A percentile compares a stretch with the other conserved stretches of the same genome.
Evolutionary conservation across 495 filamentous ascomycete species (phyloP).

Genomic region (Elaphomyces granulatus): DNA sequence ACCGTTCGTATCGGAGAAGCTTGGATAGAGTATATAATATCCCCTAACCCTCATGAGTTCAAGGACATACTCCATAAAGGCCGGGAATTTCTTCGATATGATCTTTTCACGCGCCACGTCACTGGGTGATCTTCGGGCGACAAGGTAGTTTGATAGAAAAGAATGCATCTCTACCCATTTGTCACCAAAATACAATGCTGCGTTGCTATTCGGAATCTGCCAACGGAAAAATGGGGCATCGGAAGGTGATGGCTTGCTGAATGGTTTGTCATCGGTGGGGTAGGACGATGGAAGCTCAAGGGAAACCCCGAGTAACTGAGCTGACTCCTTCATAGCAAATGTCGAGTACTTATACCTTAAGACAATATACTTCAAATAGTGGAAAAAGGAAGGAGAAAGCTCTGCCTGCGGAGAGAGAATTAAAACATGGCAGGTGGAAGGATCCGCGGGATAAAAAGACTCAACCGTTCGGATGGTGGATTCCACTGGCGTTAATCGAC

Average conservation of each 20-base stretch:
- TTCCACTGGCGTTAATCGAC: slow-evolving; percentile 42
- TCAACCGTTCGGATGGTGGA: slow-evolving; percentile 58
- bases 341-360: slow-evolving; percentile 62
- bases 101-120: slow-evolving; percentile 16
- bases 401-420: slow-evolving; percentile 64
- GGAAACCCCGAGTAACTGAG: slow-evolving; percentile 54
- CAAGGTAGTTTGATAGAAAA: slow-evolving; percentile 47
- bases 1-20: slow-evolving; percentile 26
- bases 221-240: slow-evolving; percentile 51
- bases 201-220: slow-evolving; percentile 69
- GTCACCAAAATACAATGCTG: slow-evolving; percentile 64
- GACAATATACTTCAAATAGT: slow-evolving; percentile 63
- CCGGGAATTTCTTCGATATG: slow-evolving; percentile 47
- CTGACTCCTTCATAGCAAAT: slow-evolving; percentile 25
- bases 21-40: slow-evolving; percentile 64
- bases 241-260: slow-evolving; percentile 33
- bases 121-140: slow-evolving; percentile 26
- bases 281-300: slow-evolving; percentile 52
- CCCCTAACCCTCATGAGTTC: slow-evolving; percentile 56
- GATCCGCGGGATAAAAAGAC: slow-evolving; percentile 60
- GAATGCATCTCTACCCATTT: slow-evolving; percentile 72
- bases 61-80: slow-evolving; percentile 64
- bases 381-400: slow-evolving; percentile 58
- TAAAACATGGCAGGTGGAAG: slow-evolving; percentile 51
- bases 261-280: slow-evolving; percentile 40